Evolutionary conservation across 352 stramenopile species (phyloP), one percentile per base, ranked within the genome.

Genomic region (Plasmopara muralis): DNA sequence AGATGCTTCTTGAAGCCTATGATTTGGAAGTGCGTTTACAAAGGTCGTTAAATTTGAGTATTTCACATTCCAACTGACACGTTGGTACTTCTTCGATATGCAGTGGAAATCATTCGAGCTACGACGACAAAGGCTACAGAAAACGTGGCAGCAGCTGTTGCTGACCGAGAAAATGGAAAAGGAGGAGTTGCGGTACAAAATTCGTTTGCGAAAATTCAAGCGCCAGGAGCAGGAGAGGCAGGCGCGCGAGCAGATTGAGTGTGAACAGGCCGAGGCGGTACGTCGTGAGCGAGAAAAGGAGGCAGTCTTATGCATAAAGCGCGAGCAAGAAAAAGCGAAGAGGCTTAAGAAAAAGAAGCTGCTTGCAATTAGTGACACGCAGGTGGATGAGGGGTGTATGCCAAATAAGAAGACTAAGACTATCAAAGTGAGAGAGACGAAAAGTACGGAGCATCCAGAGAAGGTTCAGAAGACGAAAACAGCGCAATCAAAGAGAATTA

Each of bases 41-140:
- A 38, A 38, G 33, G 13, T 38, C 20, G 20, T 25, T 25, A 25
- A 25, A 25, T 25, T 25, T 25, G 20, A 25, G 3, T 25, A 25
- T 25, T 25, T 25, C 20, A 1, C 20, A 25, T 25, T 25, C 20
- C 20, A 25, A 25, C 20, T 25, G 20, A 25, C 20, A 3, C 20
- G 20, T 25, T 25, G 20, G 10, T 35, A 35, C 1, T 12, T 16
- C 5, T 3, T 9, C 25, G 51, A 20, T 47, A 41, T 57, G 33
- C 47, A 87, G 77, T 89, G 77, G 77, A 60, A 82, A 33, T 47
- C 67, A 16, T 78, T 89, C 18, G 75, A 89, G 20, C 66, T 89
- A 9, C 66, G 68, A 15, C 42, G 61, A 12, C 62, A 85, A 51
- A 66, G 78, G 51, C 59, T 89, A 28, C 69, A 55, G 9, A 86